phyloP scores from a whole-genome alignment of 192 early-diverging fungal genomes.

The Coemansia sp. region DNA sequence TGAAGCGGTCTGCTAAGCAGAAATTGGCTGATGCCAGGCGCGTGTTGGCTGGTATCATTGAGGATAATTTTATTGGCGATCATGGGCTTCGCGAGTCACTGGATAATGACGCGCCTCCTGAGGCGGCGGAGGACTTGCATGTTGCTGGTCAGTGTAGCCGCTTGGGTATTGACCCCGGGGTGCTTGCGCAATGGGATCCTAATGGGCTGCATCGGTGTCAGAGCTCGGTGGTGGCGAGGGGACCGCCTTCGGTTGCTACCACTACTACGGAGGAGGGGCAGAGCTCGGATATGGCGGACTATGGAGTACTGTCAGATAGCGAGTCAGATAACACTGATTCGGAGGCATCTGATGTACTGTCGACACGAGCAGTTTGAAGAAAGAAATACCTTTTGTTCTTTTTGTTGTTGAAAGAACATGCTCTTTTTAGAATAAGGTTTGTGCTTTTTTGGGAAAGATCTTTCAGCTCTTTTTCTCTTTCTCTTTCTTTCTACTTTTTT shows the following conservation, averaged over 20 bases:
- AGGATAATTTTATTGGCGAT: constrained; percentile 38
- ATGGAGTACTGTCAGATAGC: constrained; percentile 16
- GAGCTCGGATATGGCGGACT: background rate
- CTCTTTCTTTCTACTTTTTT: background rate
- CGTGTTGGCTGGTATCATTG: constrained; percentile 11
- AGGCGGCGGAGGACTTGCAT: constrained; percentile 17
- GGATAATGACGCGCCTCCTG: background rate
- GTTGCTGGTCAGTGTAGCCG: constrained; percentile 21
- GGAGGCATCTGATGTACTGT: background rate
- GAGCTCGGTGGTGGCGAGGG: background rate
- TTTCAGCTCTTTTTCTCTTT: background rate
- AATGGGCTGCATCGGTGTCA: constrained; percentile 19
- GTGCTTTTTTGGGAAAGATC: background rate
- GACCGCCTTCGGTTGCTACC: background rate
- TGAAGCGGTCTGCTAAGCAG: constrained; percentile 10
- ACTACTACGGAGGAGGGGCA: background rate
- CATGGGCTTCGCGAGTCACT: background rate
- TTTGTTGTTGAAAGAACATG: background rate
- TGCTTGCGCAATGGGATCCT: constrained; percentile 36
- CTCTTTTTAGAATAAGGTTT: background rate
- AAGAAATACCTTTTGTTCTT: background rate
- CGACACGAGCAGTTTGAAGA: background rate
- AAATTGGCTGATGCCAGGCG: constrained; percentile 8
- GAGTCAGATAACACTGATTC: constrained; percentile 23
- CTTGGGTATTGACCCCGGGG: constrained; percentile 29